Evolutionary conservation across 768 basidiomycete genomes (phyloP).

Genomic region (Tubosaeta sp.): DNA sequence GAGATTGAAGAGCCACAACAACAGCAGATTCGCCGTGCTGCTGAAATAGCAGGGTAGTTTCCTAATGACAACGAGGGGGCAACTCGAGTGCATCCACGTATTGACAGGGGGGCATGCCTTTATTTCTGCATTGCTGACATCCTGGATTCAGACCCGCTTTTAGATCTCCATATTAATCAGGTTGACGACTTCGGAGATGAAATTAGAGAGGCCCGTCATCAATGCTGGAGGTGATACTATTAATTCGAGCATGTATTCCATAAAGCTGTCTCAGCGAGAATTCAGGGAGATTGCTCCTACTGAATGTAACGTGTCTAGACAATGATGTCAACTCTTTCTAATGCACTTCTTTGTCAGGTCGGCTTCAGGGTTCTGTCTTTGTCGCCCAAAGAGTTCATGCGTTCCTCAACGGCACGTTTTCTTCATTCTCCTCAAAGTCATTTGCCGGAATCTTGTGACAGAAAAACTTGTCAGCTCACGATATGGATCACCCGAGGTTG

Average conservation of each 20-base stretch:
- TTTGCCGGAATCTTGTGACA: conserved; percentile 4
- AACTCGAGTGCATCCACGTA: no score
- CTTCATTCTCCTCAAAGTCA: neutral
- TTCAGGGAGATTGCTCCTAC: conserved; percentile 34
- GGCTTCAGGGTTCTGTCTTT: conserved; percentile 35
- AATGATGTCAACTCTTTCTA: neutral
- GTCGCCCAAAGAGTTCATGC: conserved; percentile 29
- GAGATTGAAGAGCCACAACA: no score
- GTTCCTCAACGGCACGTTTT: conserved; percentile 24
- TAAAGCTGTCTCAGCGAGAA: conserved; percentile 14
- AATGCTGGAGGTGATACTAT: conserved; percentile 36
- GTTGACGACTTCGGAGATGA: conserved; percentile 1
- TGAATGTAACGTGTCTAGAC: conserved; percentile 19
- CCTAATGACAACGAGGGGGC: no score
- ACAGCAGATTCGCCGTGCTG: no score
- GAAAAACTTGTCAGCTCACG: conserved; percentile 28
- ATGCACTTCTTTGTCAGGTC: conserved; percentile 22
- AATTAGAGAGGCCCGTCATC: conserved; percentile 31
- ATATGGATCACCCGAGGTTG: conserved; percentile 28
- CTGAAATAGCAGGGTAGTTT: no score
- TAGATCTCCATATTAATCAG: neutral
- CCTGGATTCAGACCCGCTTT: neutral
- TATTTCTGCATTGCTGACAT: conserved; percentile 26
- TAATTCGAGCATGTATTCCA: conserved; percentile 21
- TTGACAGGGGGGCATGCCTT: no score